Percentiles rank a stretch among this genome's conserved stretches.
Conservation (phyloP, 2,329 filamentous ascomycete species). For the Nemania sp. region DNA sequence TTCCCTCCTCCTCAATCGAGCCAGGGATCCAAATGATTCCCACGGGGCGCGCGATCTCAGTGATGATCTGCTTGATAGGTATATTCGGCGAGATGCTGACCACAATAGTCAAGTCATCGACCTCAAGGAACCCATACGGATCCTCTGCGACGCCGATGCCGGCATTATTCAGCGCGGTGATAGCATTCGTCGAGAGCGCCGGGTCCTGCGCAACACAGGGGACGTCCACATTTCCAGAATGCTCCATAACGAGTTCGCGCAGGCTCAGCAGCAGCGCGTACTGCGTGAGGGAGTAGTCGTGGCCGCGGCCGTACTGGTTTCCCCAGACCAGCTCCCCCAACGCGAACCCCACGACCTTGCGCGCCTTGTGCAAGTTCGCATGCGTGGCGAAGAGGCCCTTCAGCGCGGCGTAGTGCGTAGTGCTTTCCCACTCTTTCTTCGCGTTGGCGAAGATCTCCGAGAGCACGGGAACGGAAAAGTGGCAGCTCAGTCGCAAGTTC, state of each 20-base stretch:
- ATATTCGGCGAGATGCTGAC: constrained; percentile 35
- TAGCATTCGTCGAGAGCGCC: background rate
- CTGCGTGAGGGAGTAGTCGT: background rate
- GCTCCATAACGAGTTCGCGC: background rate
- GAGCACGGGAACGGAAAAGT: background rate
- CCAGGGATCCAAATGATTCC: constrained; percentile 35
- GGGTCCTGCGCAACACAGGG: constrained; percentile 3
- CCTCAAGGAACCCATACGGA: constrained; percentile 39
- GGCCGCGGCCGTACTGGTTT: no score
- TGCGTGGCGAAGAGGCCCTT: background rate
- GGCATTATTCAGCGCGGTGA: constrained; percentile 22
- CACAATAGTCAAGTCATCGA: constrained; percentile 38
- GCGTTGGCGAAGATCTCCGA: background rate
- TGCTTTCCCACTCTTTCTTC: background rate
- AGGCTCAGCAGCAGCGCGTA: background rate
- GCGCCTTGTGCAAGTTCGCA: background rate
- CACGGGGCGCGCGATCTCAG: constrained; percentile 40
- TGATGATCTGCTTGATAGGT: constrained; percentile 40
- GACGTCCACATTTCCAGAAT: background rate
- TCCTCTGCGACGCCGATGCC: constrained; percentile 38
- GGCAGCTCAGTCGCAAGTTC: no score
- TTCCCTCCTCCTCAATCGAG: background rate
- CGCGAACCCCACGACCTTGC: background rate
- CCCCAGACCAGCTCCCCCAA: background rate
- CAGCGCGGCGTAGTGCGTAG: background rate